These are phyloP conservation scores for Lepiota brunneoincarnata DNA, from an alignment of 768 basidiomycete genomes.

Conservation along the genomic window DNA sequence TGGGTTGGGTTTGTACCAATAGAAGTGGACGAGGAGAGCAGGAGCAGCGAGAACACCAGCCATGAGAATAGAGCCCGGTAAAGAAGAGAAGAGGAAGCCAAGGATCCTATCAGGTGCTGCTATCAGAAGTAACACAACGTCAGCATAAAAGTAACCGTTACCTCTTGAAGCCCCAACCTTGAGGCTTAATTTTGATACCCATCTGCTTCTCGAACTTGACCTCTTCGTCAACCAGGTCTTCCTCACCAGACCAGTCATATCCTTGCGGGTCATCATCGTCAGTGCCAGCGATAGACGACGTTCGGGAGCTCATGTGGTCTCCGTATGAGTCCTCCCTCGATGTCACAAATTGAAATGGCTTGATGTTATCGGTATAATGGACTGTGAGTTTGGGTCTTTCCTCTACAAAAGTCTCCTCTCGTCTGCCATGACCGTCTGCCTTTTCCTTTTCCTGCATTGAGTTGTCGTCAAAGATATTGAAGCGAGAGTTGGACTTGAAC, in stretches of 20 bases:
- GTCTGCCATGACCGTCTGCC: constrained; percentile 11
- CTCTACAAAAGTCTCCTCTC: constrained; percentile 17
- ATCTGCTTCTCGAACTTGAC: constrained; percentile 62
- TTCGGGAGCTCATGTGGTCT: constrained; percentile 26
- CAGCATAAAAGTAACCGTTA: constrained; percentile 20
- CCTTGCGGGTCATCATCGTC: constrained; percentile 61
- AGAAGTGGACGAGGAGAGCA: constrained; percentile 63
- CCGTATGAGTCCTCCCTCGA: constrained; percentile 25
- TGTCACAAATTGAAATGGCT: constrained; percentile 16
- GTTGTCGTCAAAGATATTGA: background rate
- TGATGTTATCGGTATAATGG: constrained; percentile 50
- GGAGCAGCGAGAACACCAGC: constrained; percentile 60
- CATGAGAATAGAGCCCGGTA: constrained; percentile 69
- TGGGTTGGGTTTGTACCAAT: constrained; percentile 64
- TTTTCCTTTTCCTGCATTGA: constrained; percentile 11
- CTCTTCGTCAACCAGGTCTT: constrained; percentile 70
- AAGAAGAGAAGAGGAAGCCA: constrained; percentile 63
- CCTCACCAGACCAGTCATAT: constrained; percentile 81
- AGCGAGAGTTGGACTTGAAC: constrained; percentile 17
- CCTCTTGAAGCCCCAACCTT: constrained; percentile 55
- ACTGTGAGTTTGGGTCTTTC: constrained; percentile 27
- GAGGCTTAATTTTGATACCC: constrained; percentile 43
- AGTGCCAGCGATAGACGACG: constrained; percentile 46
- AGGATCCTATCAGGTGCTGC: constrained; percentile 40
- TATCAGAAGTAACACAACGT: background rate